phyloP scores from a whole-genome alignment of 148 eudicot species.

The Gaultheria prostrata region DNA sequence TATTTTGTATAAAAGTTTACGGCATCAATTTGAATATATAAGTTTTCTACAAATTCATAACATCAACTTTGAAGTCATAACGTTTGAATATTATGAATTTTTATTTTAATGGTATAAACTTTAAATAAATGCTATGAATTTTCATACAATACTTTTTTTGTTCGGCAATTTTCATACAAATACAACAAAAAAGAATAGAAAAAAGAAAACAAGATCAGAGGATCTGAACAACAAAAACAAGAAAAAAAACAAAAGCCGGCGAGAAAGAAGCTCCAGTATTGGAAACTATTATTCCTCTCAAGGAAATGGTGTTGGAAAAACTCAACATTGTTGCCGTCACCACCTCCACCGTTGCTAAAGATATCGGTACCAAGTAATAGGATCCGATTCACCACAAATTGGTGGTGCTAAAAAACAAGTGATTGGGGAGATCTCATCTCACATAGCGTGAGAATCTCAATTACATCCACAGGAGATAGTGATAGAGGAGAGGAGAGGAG shows the following conservation, averaged over 20 bases:
- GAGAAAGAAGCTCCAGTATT: not conserved
- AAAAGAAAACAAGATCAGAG: not conserved
- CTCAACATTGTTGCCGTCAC: not conserved
- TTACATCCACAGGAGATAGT: too few species aligned
- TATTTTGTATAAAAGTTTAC: not conserved
- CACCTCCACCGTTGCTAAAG: not conserved
- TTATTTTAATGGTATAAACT: too few species aligned
- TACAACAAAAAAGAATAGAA: not conserved
- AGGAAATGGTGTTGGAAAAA: not conserved
- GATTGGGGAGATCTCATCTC: too few species aligned
- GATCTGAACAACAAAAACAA: not conserved
- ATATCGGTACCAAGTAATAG: not conserved
- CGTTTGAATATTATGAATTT: not conserved
- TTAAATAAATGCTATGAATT: too few species aligned
- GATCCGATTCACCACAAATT: not conserved
- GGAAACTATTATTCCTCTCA: not conserved
- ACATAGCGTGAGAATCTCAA: too few species aligned
- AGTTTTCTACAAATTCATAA: too few species aligned
- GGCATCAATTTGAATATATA: not conserved
- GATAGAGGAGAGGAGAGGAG: too few species aligned
- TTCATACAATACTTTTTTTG: too few species aligned
- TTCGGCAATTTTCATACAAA: too few species aligned
- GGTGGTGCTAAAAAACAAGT: not conserved
- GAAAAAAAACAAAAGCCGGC: too few species aligned
- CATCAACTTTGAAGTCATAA: not conserved